Base-by-base conservation (phyloP, 805 yeast species). In the Wickerhamomyces bisporus region DNA sequence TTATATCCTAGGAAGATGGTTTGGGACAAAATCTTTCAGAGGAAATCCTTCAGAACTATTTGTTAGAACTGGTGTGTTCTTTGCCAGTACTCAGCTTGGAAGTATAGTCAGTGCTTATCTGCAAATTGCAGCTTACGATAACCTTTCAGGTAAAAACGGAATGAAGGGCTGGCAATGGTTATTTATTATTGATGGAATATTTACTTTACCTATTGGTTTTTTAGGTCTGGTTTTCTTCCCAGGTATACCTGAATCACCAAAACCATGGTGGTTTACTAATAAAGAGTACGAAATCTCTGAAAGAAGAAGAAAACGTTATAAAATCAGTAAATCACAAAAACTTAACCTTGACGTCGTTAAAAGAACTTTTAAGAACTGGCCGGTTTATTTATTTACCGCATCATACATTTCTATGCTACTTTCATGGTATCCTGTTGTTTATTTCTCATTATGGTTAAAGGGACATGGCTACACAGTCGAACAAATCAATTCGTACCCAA, bases 151-250 rank as follows among this genome's bases (percentile, higher is more conserved):
- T 17, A 50, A 47, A 9, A 45, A 45, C 24, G 75, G 75, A 1
- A 51, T 74, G 11, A 67, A 68, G 8, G 78, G 85, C 11, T 82
- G 87, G 87, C 68, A 79, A 63, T 82, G 87, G 87, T 75, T 78
- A 53, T 81, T 78, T 50, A 74, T 82, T 33, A 68, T 82, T 43
- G 86, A 80, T 48, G 70, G 70, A n/a, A 41, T 68, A 20, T 60
- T 70, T 27, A 66, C 73, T 1, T 41, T 77, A 14, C 73, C 71
- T 14, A 69, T 76, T 23, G 76, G 74, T 5, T 29, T 76, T 13
- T 45, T 70, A 27, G 79, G 79, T 0, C 61, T 64, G 38, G 62
- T 65, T 37, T 53, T 65, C 7, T 60, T 72, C 32, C 79, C 79
- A 4, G 79, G 32, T 32, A 27, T 37, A 27, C 40, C 40, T 19